Evolutionary conservation across 164 flowering plant species (phyloP), one percentile per base, ranked within the genome.

Genomic region (Dillenia suffruticosa): DNA sequence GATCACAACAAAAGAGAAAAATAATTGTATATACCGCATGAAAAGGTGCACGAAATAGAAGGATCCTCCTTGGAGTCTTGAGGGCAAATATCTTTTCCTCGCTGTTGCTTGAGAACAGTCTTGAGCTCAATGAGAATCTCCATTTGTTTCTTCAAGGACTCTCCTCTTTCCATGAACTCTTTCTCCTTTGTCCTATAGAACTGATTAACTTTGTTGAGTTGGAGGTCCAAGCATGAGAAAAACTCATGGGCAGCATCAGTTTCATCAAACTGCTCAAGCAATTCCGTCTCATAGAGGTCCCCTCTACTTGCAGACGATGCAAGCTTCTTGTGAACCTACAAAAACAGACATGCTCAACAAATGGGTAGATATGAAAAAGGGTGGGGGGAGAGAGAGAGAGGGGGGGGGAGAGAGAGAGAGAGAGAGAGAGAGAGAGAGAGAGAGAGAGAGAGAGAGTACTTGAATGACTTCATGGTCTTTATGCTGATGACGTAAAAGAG

Each of bases 191-290:
- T 69, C 70, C 67, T 82, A 72, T 79, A 94, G 64, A 94, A 94
- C 62, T 91, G 91, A 57, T 91, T 94, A 72, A 94, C 99, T 60
- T 91, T 94, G 79, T 91, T 89, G 1, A 91, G 96, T 58, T 94
- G 96, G 50, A 57, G 74, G 68, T 94, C 99, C 71, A 91, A 68
- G 58, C 79, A 69, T 5, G 80, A 56, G 46, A 94, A 94, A 54
- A 91, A 94, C 44, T 80, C 96, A 22, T 68, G 72, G 1, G 90
- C 82, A 11, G 88, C 88, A 47, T 85, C 84, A 7, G 81, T 78
- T 61, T 90, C 93, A 0, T 74, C 80, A 13, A 94, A 83, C 45
- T 86, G 89, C 71, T 94, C 99, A 0, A 88, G 68, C 80, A 94
- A 66, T 68, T 89, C 93, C 0, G 97, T 94, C 75, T 89, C 89